A percentile compares a stretch with the other conserved stretches of the same genome.
These are phyloP conservation scores for Akanthomyces uredinophilus DNA, from an alignment of 2,329 filamentous ascomycete species.

Conservation along the genomic window DNA sequence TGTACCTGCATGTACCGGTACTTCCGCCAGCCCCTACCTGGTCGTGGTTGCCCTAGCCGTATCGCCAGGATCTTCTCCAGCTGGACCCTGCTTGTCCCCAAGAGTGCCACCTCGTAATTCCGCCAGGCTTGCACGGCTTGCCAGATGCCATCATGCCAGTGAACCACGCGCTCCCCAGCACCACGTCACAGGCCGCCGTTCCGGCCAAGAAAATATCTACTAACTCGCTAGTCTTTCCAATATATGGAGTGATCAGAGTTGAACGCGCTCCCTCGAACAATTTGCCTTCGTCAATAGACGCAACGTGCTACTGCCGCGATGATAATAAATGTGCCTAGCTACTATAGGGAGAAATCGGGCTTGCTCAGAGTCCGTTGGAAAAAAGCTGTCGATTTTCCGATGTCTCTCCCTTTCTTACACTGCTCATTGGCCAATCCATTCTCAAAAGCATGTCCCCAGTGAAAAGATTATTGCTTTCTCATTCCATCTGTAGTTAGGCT, in stretches of 20 bases:
- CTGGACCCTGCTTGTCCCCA: background rate
- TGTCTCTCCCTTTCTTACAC: background rate
- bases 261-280: no score
- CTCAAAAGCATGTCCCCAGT: background rate
- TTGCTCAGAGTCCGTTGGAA: background rate
- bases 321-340: background rate
- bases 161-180: background rate
- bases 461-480: background rate
- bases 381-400: background rate
- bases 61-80: background rate
- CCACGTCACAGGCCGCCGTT: no score
- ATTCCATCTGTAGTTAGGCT: no score
- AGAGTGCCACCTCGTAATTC: background rate
- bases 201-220: no score
- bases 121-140: background rate
- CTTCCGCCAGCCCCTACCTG: background rate
- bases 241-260: no score
- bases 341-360: background rate
- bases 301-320: background rate
- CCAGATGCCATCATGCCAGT: background rate
- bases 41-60: background rate
- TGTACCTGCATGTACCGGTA: constrained; percentile 12
- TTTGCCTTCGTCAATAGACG: no score
- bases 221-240: no score
- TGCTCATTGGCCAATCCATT: background rate